phyloP scores from a whole-genome alignment of 768 basidiomycete genomes.

The Mrakia blollopis region DNA sequence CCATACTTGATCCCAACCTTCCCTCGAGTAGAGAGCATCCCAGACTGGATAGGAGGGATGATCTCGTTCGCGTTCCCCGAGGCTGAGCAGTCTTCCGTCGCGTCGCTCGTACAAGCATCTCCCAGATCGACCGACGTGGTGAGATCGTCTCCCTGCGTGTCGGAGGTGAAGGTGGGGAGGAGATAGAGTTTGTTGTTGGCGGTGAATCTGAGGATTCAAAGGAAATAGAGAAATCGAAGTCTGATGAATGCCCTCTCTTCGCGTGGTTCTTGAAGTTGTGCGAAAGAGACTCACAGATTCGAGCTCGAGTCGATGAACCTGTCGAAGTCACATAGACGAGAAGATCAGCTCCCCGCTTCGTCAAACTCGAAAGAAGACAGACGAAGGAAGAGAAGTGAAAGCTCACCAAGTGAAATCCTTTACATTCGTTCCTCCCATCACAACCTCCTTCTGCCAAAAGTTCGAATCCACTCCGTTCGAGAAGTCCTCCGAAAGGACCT shows the following conservation, averaged over 20 bases:
- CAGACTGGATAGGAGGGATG: constrained; percentile 16
- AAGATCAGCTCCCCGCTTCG: not conserved
- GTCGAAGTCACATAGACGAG: too few relatives aligned
- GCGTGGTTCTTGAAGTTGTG: too few relatives aligned
- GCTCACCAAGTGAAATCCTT: constrained; percentile 10
- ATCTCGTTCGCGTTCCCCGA: constrained; percentile 12
- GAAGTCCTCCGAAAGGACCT: constrained; percentile 73
- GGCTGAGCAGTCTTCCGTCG: not conserved
- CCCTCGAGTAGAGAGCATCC: constrained; percentile 4
- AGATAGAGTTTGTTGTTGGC: constrained; percentile 68
- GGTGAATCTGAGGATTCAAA: constrained; percentile 3
- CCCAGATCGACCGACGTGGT: constrained; percentile 7
- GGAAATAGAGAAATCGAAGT: too few relatives aligned
- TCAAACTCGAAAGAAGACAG: not conserved
- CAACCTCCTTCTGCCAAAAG: constrained; percentile 67
- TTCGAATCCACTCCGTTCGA: constrained; percentile 48
- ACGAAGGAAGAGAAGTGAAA: not conserved
- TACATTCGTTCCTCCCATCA: constrained; percentile 56
- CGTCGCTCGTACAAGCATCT: not conserved
- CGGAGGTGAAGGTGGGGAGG: constrained; percentile 75
- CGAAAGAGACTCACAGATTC: not conserved
- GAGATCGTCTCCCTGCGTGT: constrained; percentile 42
- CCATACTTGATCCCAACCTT: constrained; percentile 27
- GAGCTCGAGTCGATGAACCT: constrained; percentile 5
- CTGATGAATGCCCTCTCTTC: too few relatives aligned